Conservation (phyloP, 352 stramenopile genomes). For the Phytophthora brassicae region DNA sequence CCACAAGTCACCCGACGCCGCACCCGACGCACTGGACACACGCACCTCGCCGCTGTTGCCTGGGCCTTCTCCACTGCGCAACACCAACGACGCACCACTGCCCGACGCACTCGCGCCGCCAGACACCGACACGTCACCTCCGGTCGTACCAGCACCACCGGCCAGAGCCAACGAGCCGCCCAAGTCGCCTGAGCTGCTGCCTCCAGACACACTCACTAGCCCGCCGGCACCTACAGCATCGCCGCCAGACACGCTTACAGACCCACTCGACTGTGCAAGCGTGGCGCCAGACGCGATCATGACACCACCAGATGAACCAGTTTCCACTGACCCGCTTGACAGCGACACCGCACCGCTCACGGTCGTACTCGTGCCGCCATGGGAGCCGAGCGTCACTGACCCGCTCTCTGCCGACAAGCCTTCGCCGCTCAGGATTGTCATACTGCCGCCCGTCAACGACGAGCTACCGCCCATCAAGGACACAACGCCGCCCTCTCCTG, state of each 20-base stretch:
- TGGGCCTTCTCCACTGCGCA: too few relatives aligned
- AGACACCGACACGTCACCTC: too few relatives aligned
- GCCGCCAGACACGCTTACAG: constrained; percentile 18
- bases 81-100: too few relatives aligned
- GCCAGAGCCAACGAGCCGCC: too few relatives aligned
- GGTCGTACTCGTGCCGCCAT: not conserved
- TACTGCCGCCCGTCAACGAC: constrained; percentile 23
- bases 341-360: constrained; percentile 19
- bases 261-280: constrained; percentile 19
- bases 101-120: too few relatives aligned
- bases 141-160: too few relatives aligned
- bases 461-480: constrained; percentile 24
- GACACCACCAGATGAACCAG: constrained; percentile 22
- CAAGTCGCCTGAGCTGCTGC: not conserved
- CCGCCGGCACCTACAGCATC: constrained; percentile 11
- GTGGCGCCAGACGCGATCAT: constrained; percentile 21
- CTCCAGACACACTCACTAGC: not conserved
- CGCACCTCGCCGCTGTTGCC: too few relatives aligned
- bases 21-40: too few relatives aligned
- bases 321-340: constrained; percentile 16
- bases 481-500: constrained; percentile 23
- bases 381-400: constrained; percentile 18
- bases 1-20: not conserved
- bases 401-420: constrained; percentile 13
- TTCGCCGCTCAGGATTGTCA: constrained; percentile 22